Base-by-base conservation (phyloP, 1,139 yeast species). In the Candida anutae region DNA sequence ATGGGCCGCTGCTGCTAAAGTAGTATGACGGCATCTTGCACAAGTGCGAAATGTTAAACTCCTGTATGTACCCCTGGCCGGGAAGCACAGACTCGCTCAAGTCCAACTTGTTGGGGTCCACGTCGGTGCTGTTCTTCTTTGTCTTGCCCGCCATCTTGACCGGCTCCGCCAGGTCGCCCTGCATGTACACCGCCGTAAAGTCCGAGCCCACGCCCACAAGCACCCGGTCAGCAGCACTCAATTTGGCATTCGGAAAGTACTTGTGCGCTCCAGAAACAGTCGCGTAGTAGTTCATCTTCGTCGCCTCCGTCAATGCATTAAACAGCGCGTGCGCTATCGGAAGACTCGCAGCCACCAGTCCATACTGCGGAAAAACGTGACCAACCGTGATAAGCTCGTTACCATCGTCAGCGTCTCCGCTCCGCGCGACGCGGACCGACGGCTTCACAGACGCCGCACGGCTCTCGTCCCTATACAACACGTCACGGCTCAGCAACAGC, bases 21-120 rank as follows among this genome's bases (percentile, higher is more conserved):
- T 58, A 65, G 35, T 65, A 65, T 35, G 58, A 61, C 2, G 70
- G 69, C 8, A 63, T 65, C 35, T 58, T 62, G 42, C 70, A 62
- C 15, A 64, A 37, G 36, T 59, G 62, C 31, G 49, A 55, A 8
- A 65, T 54, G 33, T 54, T 62, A 37, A 65, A 65, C 36, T 63
- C 71, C 23, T 60, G 69, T 23, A 65, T 57, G 27, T 43, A 59
- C 1, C 72, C 72, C 40, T 63, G 69, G 2, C 72, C 72, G 2
- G 70, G 70, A 8, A 64, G 48, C 2, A 62, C 53, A 4, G 61
- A 55, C 28, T 65, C 70, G 5, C 52, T 38, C 34, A 64, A 55
- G 34, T 65, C 70, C 12, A 61, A 35, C 12, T 48, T 38, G 38
- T 65, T 63, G 3, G 69, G 67, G 39, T 65, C 71, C 14, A 58